Base-by-base conservation (phyloP, 345 rosid species). In the Bruguiera gymnorhiza region DNA sequence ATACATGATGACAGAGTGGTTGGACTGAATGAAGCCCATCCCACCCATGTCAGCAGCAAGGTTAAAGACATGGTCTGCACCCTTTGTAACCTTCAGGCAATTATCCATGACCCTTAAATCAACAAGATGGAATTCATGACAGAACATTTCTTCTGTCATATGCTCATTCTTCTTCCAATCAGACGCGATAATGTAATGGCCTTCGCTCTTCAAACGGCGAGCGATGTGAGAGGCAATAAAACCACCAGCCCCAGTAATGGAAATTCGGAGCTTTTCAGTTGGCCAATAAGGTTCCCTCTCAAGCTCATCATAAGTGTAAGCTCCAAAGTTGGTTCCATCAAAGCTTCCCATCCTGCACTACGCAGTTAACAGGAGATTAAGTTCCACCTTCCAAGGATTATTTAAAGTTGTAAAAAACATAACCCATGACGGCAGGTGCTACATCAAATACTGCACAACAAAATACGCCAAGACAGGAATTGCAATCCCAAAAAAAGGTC, bases 81-180 rank as follows among this genome's bases (percentile, higher is more conserved):
- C 90, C 52, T 71, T 60, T 1, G 97, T 90, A 72, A 90, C 98
- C 80, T 89, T 87, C 76, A 90, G 81, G 84, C 99, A 95, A 68
- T 90, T 92, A 23, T 90, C 98, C 99, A 95, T 92, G 73, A 95
- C 99, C 80, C 98, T 83, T 3, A 95, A 93, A 73, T 95, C 99
- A 23, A 80, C 98, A 21, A 95, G 99, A 69, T 95, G 97, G 82
- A 92, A 92, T 70, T 95, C 98, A 66, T 92, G 73, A 70, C 99
- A 95, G 83, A 95, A 95, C 99, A 95, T 95, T 69, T 90, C 97
- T 75, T 92, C 98, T 0, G 92, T 81, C 99, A 92, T 95, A 87
- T 95, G 99, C 74, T 95, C 99, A 24, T 95, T 95, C 94, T 92
- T 95, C 88, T 95, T 95, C 99, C 99, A 95, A 76, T 95, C 99